Evolutionary conservation across 1,284 basidiomycete genomes (phyloP), one percentile per base, ranked within the genome.

Genomic region (Phellinidium pouzarii): DNA sequence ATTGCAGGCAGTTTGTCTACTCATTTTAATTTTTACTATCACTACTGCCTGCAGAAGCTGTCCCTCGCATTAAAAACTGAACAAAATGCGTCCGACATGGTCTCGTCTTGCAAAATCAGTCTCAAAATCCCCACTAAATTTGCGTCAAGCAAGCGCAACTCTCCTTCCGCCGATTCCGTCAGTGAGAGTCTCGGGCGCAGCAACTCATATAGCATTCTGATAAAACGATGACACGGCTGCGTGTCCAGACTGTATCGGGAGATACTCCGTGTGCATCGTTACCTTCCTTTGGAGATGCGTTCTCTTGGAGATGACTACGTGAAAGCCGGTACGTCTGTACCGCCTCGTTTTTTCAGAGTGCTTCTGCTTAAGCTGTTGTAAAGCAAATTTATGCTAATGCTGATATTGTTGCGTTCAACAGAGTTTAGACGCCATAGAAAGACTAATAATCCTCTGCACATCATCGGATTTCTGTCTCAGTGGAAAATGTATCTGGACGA

Each of bases 401-500:
- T 36, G 37, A 25, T 12, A 43, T 38, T 12, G n/a, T 48, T 22
- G 5, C 36, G 52, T 53, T 12, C 11, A 19, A 37, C 54, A 90
- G 93, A 97, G 67, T 96, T 95, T 66, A 81, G 86, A 19, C 74
- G 85, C 46, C 93, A 94, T 58, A 79, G 72, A 59, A 71, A 77
- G n/a, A 80, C 84, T 9, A 84, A 84, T 29, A 95, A 96, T 68
- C 89, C 91, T 1, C 75, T 87, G 4, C 83, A 95, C 66, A 82
- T 95, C 58, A 93, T 96, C 65, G 92, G 91, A 1, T 97, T 97
- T 65, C 73, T 96, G 14, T 86, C 85, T 3, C 89, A 95, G 62
- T 96, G 94, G 94, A 95, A 94, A 67, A 65, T 79, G 55, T 97
- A 96, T 66, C 75, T 96, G 50, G 90, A 94, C 61, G 71, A 80